Conservation (phyloP, 139 green algal genomes). For the Edaphochlamys debaryana region DNA sequence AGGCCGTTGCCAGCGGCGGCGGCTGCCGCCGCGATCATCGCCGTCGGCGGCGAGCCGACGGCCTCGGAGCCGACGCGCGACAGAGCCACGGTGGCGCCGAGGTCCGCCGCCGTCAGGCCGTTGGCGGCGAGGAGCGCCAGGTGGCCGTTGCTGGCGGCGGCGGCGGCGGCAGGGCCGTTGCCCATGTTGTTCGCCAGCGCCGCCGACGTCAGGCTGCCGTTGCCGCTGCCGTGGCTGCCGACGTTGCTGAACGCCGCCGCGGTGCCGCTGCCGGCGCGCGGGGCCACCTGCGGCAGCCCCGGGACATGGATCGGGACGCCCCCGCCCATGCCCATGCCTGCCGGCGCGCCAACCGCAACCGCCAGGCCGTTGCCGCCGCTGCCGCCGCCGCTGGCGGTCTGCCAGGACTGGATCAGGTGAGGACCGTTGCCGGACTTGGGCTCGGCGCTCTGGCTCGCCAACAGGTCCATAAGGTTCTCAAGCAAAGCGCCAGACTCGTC, state of each 20-base stretch:
- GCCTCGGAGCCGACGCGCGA: not conserved
- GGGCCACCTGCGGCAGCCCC: not conserved
- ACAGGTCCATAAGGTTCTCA: conserved; percentile 12
- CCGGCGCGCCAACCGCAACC: not conserved
- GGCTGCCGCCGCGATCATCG: not conserved
- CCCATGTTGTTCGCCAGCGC: not conserved
- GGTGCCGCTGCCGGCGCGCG: not conserved
- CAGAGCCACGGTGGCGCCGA: not conserved
- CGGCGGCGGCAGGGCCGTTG: not conserved
- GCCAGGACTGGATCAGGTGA: no score
- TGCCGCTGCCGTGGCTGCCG: conserved; percentile 13
- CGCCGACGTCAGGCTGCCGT: not conserved
- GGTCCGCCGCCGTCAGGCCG: not conserved
- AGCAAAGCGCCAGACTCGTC: not conserved
- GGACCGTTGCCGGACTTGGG: no score
- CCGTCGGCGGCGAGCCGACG: not conserved
- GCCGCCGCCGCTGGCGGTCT: no score
- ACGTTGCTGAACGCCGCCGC: not conserved
- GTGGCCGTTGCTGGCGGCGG: not conserved
- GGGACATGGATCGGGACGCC: no score
- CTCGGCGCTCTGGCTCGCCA: conserved; percentile 5
- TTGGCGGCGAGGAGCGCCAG: not conserved
- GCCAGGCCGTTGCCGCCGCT: no score
- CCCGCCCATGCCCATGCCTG: not conserved
- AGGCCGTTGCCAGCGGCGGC: no score